phyloP scores from a whole-genome alignment of 805 yeast species.

The Candida morakotiae region DNA sequence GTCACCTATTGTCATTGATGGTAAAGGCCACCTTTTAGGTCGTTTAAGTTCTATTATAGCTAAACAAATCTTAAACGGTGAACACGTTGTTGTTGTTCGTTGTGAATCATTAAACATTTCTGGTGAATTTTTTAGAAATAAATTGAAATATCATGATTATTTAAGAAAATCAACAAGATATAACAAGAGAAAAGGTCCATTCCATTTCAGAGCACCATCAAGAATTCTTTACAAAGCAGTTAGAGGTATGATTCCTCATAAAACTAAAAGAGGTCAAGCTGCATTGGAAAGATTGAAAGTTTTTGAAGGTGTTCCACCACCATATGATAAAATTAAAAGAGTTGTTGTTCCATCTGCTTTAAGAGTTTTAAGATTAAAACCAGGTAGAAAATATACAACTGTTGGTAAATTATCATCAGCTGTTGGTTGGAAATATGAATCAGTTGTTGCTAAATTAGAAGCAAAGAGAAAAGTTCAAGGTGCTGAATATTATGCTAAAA shows the following conservation, averaged over 20 bases:
- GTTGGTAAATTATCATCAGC: slow-evolving; percentile 93
- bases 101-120: slow-evolving; percentile 97
- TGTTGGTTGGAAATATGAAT: slow-evolving; percentile 99
- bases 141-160: slow-evolving; percentile 99
- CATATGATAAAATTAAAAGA: slow-evolving; percentile 99
- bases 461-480: slow-evolving; percentile 99
- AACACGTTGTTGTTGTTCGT: slow-evolving; percentile 96
- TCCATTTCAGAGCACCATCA: slow-evolving; percentile 99
- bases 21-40: slow-evolving; percentile 99
- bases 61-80: slow-evolving; percentile 97
- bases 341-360: slow-evolving; percentile 99
- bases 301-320: slow-evolving; percentile 99
- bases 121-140: slow-evolving; percentile 99
- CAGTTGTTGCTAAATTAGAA: slow-evolving; percentile 94
- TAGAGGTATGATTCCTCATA: slow-evolving; percentile 99
- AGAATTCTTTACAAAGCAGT: slow-evolving; percentile 99
- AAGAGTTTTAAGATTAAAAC: slow-evolving; percentile 98
- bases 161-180: slow-evolving; percentile 98
- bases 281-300: slow-evolving; percentile 99
- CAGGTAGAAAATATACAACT: slow-evolving; percentile 99
- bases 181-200: slow-evolving; percentile 99
- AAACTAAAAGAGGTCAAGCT: slow-evolving; percentile 99
- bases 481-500: slow-evolving; percentile 98
- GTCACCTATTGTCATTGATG: slow-evolving; percentile 65
- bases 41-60: slow-evolving; percentile 99